phyloP scores from a whole-genome alignment of 345 rosid genomes.

The Carallia pectinifolia region DNA sequence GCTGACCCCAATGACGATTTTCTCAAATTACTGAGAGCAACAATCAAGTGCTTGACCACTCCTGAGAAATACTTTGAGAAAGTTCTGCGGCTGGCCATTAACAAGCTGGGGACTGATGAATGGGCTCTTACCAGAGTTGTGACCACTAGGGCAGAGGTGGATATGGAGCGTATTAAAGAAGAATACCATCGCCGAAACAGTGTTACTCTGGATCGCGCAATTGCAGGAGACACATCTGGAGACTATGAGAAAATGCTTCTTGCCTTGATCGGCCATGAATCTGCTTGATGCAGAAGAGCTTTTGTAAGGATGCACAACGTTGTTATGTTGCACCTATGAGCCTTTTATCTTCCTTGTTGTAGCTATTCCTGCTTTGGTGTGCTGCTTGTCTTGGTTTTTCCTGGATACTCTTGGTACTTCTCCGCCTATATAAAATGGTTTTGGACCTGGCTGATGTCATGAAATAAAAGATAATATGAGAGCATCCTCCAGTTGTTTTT shows the following conservation, averaged over 20 bases:
- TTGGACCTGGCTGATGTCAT: neutral
- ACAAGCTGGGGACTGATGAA: conserved; percentile 80
- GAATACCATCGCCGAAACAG: conserved; percentile 75
- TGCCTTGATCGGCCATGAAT: conserved; percentile 61
- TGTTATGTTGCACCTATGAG: neutral
- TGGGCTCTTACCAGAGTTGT: conserved; percentile 76
- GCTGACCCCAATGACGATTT: conserved; percentile 61
- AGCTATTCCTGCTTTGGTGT: conserved; percentile 8
- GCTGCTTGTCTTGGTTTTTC: neutral
- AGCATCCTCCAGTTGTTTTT: neutral
- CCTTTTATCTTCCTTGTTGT: neutral
- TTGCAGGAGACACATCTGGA: conserved; percentile 71
- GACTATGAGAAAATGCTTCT: conserved; percentile 79
- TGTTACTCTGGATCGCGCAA: conserved; percentile 64
- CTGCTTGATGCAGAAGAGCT: conserved; percentile 29
- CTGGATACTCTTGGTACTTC: neutral
- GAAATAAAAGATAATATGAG: neutral
- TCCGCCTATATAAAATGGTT: conserved; percentile 1
- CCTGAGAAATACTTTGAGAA: conserved; percentile 91
- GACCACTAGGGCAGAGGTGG: conserved; percentile 77
- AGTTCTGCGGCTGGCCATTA: conserved; percentile 66
- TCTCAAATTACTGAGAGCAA: conserved; percentile 65
- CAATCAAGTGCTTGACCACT: conserved; percentile 71
- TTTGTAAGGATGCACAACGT: neutral
- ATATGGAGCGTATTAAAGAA: conserved; percentile 79